phyloP scores from a whole-genome alignment of 306 rosid species.

The Acmispon strigosus region DNA sequence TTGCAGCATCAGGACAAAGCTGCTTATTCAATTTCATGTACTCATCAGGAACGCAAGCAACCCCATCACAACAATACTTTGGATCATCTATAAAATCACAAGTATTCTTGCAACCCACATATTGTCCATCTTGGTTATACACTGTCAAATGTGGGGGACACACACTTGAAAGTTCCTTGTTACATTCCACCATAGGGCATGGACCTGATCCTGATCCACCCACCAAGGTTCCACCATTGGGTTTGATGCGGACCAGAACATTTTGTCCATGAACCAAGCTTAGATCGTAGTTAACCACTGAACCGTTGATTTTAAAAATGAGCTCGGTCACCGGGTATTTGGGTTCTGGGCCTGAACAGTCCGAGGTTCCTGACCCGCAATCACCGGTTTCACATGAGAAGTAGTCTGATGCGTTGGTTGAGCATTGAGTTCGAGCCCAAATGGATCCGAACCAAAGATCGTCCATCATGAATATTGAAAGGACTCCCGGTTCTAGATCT shows the following conservation, averaged over 20 bases:
- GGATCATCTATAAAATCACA: conserved; percentile 29
- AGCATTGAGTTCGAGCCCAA: conserved; percentile 51
- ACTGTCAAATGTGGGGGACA: conserved; percentile 17
- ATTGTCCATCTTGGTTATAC: not conserved
- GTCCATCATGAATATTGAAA: conserved; percentile 13
- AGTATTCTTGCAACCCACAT: conserved; percentile 31
- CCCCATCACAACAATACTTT: conserved; percentile 24
- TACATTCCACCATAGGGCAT: conserved; percentile 28
- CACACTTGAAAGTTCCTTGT: not conserved
- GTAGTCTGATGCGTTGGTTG: not conserved
- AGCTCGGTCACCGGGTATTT: conserved; percentile 19
- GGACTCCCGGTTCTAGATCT: not conserved
- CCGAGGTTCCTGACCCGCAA: conserved; percentile 6
- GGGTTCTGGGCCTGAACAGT: conserved; percentile 20
- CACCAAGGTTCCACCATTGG: conserved; percentile 22
- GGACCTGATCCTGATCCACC: conserved; percentile 11
- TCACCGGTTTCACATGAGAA: conserved; percentile 56
- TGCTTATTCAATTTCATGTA: conserved; percentile 4
- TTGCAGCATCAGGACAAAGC: conserved; percentile 15
- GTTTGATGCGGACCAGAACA: conserved; percentile 8
- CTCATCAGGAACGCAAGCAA: conserved; percentile 22
- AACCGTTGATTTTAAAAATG: conserved; percentile 7
- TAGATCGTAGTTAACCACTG: conserved; percentile 28
- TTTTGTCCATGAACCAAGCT: conserved; percentile 40
- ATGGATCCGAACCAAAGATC: conserved; percentile 40